Conservation (phyloP, 1,284 basidiomycete species). For the Sphagnurus paluster region DNA sequence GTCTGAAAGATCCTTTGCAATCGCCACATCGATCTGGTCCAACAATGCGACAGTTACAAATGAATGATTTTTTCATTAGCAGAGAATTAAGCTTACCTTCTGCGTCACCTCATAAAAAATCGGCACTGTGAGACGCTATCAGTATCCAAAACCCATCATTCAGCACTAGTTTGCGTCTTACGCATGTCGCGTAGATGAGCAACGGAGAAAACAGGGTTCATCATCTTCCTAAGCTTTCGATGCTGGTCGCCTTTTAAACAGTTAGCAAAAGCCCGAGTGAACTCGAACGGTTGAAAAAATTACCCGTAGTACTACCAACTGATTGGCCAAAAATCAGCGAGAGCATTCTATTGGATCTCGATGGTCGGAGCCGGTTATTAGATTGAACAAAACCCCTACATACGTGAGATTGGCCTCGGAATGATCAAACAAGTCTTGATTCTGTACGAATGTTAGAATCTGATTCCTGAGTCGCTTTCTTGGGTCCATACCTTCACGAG, state of each 20-base stretch:
- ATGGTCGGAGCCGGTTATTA: neutral
- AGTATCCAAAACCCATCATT: too few relatives aligned
- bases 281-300: neutral
- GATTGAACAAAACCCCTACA: too few relatives aligned
- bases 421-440: conserved; percentile 30
- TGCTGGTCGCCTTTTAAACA: conserved; percentile 38
- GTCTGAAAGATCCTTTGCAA: conserved; percentile 10
- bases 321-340: conserved; percentile 38
- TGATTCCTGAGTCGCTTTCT: too few relatives aligned
- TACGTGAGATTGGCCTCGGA: conserved; percentile 34
- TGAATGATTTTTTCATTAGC: neutral
- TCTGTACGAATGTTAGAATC: conserved; percentile 6
- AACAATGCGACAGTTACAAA: neutral
- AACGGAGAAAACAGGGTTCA: conserved; percentile 48
- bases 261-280: too few relatives aligned
- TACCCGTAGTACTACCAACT: conserved; percentile 35
- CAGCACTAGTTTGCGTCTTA: conserved; percentile 8
- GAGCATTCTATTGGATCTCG: conserved; percentile 24
- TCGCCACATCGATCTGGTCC: conserved; percentile 7
- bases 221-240: conserved; percentile 43
- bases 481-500: conserved; percentile 31
- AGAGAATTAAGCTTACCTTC: conserved; percentile 20
- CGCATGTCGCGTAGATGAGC: conserved; percentile 40
- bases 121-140: conserved; percentile 24
- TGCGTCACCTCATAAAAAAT: conserved; percentile 36